Base-by-base conservation (phyloP, 371 early-diverging fungal genomes). In the Syncephalastrum monosporum region DNA sequence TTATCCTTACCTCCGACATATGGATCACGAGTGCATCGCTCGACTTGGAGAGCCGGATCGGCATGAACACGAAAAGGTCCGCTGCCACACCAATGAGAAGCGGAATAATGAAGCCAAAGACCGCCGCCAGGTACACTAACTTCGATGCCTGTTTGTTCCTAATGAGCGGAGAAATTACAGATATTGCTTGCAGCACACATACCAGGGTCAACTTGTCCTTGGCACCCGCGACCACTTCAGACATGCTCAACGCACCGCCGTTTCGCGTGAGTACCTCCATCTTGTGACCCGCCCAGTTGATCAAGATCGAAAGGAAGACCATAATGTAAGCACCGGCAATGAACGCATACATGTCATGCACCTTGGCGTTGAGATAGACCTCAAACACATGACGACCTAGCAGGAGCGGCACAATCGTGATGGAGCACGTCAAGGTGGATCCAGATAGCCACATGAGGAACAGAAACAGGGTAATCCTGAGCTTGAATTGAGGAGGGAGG, bases 301-400 rank as follows among this genome's bases (percentile, higher is more conserved):
- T 50, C 3, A 61, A n/a, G 25, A 59, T 56, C 12, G 53, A 57
- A 5, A 71, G 43, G n/a, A 66, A 55, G 13, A 64, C 55, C 67
- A 78, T 69, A 7, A 71, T 42, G 51, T 75, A 73, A 5, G 73
- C 58, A 13, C 79, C 79, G 15, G 73, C 65, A 7, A 62, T 65
- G 59, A 86, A 79, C 3, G 85, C 66, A 55, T 88, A 88, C 5
- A 83, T 50, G 50, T 88, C 88, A 51, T 86, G 84, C 4, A 83
- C 78, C 25, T 65, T 60, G 3, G 61, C 62, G 14, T 60, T 61
- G 33, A 81, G 59, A 49, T 78, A 74, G 5, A 43, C 33, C 23
- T 69, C 64, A 55, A 82, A 72, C 13, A 85, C 42, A 42, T 53
- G 56, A 45, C 88, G 24, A 10, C 53, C 25, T 14, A 50, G 66